Conservation (phyloP, 163 green algal species). For the Chlorella variabilis region DNA sequence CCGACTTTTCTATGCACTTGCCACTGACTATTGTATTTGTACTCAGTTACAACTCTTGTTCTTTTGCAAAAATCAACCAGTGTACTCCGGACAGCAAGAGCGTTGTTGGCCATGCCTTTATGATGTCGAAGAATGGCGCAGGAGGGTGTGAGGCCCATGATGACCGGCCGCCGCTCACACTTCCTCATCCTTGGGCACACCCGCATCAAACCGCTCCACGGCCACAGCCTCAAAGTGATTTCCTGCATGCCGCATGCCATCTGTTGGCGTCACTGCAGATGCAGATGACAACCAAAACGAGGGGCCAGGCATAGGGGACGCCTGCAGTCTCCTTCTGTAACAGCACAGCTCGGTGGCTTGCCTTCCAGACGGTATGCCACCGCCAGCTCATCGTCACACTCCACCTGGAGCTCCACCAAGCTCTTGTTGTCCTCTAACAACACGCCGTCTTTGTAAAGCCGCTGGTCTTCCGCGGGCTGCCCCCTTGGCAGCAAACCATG, state of each 20-base stretch:
- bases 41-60: background rate
- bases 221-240: conserved; percentile 2
- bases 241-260: background rate
- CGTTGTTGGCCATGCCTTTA: too few relatives aligned
- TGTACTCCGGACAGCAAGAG: too few relatives aligned
- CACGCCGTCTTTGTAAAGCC: conserved; percentile 65
- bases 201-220: conserved; percentile 1
- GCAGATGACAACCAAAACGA: too few relatives aligned
- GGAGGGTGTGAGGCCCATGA: too few relatives aligned
- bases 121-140: too few relatives aligned
- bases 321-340: too few relatives aligned
- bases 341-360: conserved; percentile 14
- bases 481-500: background rate
- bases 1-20: conserved; percentile 3
- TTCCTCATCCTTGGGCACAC: background rate
- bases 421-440: conserved; percentile 81
- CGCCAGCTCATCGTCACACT: conserved; percentile 82
- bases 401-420: conserved; percentile 80
- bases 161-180: too few relatives aligned
- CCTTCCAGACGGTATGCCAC: conserved; percentile 69
- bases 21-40: background rate
- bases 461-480: conserved; percentile 73
- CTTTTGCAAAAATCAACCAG: conserved; percentile 10
- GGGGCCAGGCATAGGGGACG: too few relatives aligned
- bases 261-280: too few relatives aligned